Base-by-base conservation (phyloP, 805 yeast species). In the Saturnispora saitoi region DNA sequence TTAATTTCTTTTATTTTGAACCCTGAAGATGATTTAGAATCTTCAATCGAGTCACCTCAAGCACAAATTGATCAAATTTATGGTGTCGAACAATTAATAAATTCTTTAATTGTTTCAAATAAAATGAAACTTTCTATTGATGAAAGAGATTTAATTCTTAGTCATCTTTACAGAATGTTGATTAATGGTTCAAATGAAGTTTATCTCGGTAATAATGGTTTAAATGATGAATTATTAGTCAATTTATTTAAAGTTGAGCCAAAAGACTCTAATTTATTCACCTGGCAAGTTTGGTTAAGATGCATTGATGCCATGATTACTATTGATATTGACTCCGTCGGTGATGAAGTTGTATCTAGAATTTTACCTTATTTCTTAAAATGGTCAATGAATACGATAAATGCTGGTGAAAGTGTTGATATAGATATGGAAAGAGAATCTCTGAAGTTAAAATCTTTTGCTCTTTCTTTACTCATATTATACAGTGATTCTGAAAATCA, bases 321-420 rank as follows among this genome's bases (percentile, higher is more conserved):
- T n/a, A 70, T 77, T 44, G 76, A 76, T 53, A 64, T 73, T 10
- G 81, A 77, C 46, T 80, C 76, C 48, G 73, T 74, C 50, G 72
- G 77, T 6, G 55, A 64, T 11, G 51, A 55, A 20, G 65, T 62
- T 7, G 53, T 67, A 28, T 61, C 59, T 20, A 56, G 50, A 4
- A 43, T 65, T 15, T 54, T 67, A 17, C 70, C 70, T 4, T 31
- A 57, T 10, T 51, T 67, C 31, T 28, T 59, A 22, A 36, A 52
- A 36, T 45, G 42, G 32, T 42, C 45, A 5, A 22, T 40, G 17
- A 48, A 52, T 32, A 14, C 46, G 19, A 42, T 48, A 3, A 48
- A 43, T 32, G 40, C 29, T 24, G 44, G 41, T 12, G 34, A 31
- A 3, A n/a, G 11, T 10, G 40, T 36, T 19, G 47, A 47, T 17